Conservation (phyloP, 2,329 filamentous ascomycete species). For the Rhexocercosporidium sp. region DNA sequence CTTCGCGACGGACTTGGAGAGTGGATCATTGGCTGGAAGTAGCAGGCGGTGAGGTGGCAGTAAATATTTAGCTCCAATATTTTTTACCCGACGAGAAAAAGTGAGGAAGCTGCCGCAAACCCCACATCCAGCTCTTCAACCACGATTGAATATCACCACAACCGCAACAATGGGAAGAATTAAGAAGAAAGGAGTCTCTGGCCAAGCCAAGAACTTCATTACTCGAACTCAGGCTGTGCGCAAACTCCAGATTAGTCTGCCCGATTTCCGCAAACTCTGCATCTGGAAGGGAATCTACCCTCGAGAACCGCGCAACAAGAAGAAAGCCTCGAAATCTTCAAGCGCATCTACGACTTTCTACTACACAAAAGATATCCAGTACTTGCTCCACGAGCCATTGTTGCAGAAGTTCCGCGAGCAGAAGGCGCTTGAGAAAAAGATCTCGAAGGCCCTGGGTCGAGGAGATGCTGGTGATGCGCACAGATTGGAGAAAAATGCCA, state of each 20-base stretch:
- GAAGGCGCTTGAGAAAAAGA: constrained; percentile 97
- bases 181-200: constrained; percentile 88
- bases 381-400: constrained; percentile 94
- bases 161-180: constrained; percentile 68
- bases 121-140: constrained; percentile 21
- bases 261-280: constrained; percentile 96
- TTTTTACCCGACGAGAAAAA: neutral
- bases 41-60: constrained; percentile 3
- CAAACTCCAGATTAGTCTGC: constrained; percentile 95
- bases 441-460: constrained; percentile 86
- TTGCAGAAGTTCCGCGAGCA: constrained; percentile 96
- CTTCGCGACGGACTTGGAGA: constrained; percentile 9
- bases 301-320: constrained; percentile 93
- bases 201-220: constrained; percentile 97
- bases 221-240: constrained; percentile 96
- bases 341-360: constrained; percentile 92
- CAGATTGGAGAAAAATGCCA: constrained; percentile 84
- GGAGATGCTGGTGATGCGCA: constrained; percentile 90
- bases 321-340: constrained; percentile 91
- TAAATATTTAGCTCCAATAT: neutral
- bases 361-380: constrained; percentile 95
- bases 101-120: constrained; percentile 30
- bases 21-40: neutral
- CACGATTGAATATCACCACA: constrained; percentile 4
- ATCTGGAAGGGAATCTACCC: constrained; percentile 99